These are phyloP conservation scores for Apium graveolens DNA, from an alignment of 129 eudicot genomes.

Conservation along the genomic window DNA sequence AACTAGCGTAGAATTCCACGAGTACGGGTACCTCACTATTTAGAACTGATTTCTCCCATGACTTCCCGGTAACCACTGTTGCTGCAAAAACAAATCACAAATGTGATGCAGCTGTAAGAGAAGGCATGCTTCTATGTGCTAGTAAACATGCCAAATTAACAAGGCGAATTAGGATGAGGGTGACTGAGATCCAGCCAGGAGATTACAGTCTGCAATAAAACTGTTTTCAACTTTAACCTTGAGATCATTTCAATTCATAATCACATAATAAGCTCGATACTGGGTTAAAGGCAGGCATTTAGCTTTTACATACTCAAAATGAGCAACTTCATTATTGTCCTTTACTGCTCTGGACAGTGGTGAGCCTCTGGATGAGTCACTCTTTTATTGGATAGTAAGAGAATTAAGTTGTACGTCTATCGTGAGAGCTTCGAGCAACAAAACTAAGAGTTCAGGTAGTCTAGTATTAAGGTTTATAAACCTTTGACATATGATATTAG, in stretches of 20 bases:
- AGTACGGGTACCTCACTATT: constrained; percentile 69
- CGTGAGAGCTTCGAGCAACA: neutral
- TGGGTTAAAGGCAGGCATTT: neutral
- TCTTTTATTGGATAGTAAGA: neutral
- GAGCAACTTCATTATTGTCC: neutral
- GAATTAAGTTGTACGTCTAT: neutral
- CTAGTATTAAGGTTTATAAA: neutral
- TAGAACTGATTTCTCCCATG: constrained; percentile 68
- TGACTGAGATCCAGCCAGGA: neutral
- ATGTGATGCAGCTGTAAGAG: neutral
- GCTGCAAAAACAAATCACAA: constrained; percentile 36
- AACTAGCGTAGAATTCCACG: constrained; percentile 88
- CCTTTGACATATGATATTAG: neutral
- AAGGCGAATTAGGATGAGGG: neutral
- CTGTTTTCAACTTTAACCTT: neutral
- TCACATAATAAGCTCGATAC: neutral
- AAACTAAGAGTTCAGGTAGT: neutral
- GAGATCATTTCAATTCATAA: neutral
- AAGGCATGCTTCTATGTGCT: neutral
- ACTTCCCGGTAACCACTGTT: constrained; percentile 46
- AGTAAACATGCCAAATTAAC: neutral
- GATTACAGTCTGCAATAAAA: neutral
- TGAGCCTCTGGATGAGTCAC: neutral
- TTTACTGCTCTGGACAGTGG: neutral
- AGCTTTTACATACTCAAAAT: neutral